Base-by-base conservation (phyloP, 2,329 filamentous ascomycete genomes). In the Cryphonectria nitschkei region DNA sequence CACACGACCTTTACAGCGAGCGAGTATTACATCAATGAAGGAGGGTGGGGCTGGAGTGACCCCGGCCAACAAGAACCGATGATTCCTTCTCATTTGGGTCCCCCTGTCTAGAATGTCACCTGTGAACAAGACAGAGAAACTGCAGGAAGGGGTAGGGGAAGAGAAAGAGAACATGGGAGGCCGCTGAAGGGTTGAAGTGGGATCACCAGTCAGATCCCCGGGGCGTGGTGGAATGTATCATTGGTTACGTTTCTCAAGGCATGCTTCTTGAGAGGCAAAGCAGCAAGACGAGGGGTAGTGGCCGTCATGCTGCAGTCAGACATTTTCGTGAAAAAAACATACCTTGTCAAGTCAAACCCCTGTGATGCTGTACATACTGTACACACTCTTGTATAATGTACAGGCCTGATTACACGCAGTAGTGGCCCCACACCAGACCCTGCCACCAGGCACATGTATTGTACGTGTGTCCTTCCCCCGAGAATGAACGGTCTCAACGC, bases 351-450 rank as follows among this genome's bases (percentile, higher is more conserved):
- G 2, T 16, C 16, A 2, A 9, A 11, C n/a, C 56, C 29, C 56
- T 29, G 56, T 37, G 29, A 60, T 37, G 34, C 58, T 61, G 58
- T 61, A 61, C 34, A 19, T 39, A 61, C 4, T 46, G 19, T 50
- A 22, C 43, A 8, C 8, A 19, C 37, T 39, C 37, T 50, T 22
- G 43, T 22, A 50, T 22, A 22, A 7, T 50, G 43, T 50, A 50
- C 7, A 22, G 46, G 34, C 34, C 60, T 46, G 9, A 64, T 65
- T 52, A 52, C 63, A 52, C 43, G 63, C 63, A 65, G 63, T 52
- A 65, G 41, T 32, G 43, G 63, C 16, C 3, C 34, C 61, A 41
- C 14, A 37, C 60, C 32, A n/a, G 26, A 52, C 63, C 63, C 63
- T 65, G 63, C 7, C 54, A n/a, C 11, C 58, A 39, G 58, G 19